These are phyloP conservation scores for Spergularia bocconei DNA, from an alignment of 148 eudicot genomes.

Conservation along the genomic window DNA sequence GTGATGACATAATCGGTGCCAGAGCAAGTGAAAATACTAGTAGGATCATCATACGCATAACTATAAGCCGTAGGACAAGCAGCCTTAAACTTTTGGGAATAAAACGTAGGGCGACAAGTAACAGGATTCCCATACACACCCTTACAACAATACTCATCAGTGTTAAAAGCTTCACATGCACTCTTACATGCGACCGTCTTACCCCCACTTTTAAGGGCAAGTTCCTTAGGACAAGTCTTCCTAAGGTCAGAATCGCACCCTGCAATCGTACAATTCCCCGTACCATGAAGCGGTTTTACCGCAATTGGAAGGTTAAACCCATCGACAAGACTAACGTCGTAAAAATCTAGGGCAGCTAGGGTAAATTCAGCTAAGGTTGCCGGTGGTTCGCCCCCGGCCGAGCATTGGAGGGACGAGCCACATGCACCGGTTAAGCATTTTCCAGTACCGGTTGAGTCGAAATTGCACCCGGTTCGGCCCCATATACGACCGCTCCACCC, in stretches of 20 bases:
- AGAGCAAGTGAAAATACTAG: slow-evolving; percentile 66
- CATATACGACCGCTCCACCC: slow-evolving; percentile 68
- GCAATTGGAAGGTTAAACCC: slow-evolving; percentile 75
- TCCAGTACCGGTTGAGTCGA: slow-evolving; percentile 48
- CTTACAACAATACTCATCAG: slow-evolving; percentile 77
- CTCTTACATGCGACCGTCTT: slow-evolving; percentile 69
- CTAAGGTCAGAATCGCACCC: slow-evolving; percentile 67
- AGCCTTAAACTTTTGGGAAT: slow-evolving; percentile 58
- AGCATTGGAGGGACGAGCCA: slow-evolving; percentile 49
- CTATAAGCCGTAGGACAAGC: slow-evolving; percentile 85
- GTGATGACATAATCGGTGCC: slow-evolving; percentile 59
- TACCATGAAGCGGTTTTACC: slow-evolving; percentile 51
- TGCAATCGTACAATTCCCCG: slow-evolving; percentile 61
- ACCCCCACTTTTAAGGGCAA: slow-evolving; percentile 41
- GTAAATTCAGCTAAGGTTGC: slow-evolving; percentile 79
- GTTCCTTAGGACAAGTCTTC: slow-evolving; percentile 58
- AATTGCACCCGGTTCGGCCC: slow-evolving; percentile 68
- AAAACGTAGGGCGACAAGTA: slow-evolving; percentile 61
- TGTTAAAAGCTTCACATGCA: slow-evolving; percentile 77
- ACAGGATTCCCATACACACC: slow-evolving; percentile 56
- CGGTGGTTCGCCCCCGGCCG: slow-evolving; percentile 45
- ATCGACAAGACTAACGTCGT: slow-evolving; percentile 92
- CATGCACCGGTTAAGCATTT: slow-evolving; percentile 58
- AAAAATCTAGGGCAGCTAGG: slow-evolving; percentile 52
- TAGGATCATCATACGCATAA: slow-evolving; percentile 87